These are phyloP conservation scores for Fusarium sp. DNA, from an alignment of 2,329 filamentous ascomycete species.

Conservation along the genomic window DNA sequence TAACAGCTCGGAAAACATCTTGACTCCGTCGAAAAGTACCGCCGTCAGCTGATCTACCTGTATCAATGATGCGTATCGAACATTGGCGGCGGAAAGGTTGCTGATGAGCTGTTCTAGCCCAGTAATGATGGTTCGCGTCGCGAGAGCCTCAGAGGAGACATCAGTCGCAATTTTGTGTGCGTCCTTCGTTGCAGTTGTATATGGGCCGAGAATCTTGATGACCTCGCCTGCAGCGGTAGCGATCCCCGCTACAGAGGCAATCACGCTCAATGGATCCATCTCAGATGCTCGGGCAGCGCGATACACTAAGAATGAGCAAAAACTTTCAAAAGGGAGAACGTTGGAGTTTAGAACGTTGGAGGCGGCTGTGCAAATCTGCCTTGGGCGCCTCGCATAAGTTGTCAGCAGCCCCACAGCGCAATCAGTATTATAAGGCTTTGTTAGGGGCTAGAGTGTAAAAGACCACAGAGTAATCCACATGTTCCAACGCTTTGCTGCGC, in stretches of 20 bases:
- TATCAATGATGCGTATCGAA: not conserved
- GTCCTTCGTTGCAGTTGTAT: rapidly evolving
- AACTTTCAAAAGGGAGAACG: not conserved
- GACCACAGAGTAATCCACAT: not conserved
- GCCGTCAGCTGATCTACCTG: rapidly evolving
- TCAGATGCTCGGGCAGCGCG: rapidly evolving
- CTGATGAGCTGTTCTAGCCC: not conserved
- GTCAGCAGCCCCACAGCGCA: not conserved
- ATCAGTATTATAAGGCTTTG: not conserved
- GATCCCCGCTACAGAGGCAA: not conserved
- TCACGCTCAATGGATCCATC: not conserved
- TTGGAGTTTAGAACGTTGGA: not conserved
- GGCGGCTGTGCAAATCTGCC: not conserved
- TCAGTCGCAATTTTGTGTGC: not conserved
- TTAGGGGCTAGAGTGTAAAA: not conserved
- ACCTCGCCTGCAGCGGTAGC: not conserved
- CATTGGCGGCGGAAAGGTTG: not conserved
- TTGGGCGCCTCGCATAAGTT: not conserved
- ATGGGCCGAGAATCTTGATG: not conserved
- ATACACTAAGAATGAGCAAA: rapidly evolving
- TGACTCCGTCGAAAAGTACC: not conserved
- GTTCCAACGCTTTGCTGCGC: rapidly evolving
- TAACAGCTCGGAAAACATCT: not conserved
- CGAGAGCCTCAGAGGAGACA: not conserved
- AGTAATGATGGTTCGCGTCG: rapidly evolving